Conservation (phyloP, 2,329 filamentous ascomycete species). For the Claviceps sp. region DNA sequence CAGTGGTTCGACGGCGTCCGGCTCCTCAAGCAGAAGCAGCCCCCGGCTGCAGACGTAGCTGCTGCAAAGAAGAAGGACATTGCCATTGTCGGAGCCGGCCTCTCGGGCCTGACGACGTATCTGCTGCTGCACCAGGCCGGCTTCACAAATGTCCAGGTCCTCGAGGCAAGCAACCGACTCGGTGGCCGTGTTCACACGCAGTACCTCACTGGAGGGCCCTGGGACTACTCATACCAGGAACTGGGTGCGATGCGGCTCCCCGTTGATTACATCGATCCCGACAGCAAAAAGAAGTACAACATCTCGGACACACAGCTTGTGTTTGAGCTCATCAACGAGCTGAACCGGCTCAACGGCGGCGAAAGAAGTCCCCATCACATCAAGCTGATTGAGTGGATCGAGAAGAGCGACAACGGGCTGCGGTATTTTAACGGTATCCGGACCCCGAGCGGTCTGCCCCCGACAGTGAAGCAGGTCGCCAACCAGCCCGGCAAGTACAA, state of each 20-base stretch:
- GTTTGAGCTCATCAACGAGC: slow-evolving; percentile 45
- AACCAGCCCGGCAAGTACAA: slow-evolving; percentile 24
- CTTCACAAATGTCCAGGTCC: slow-evolving; percentile 45
- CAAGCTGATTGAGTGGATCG: slow-evolving; percentile 51
- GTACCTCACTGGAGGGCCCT: slow-evolving; percentile 44
- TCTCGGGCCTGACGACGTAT: slow-evolving; percentile 49
- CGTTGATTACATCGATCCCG: slow-evolving; percentile 32
- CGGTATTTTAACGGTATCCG: slow-evolving; percentile 32
- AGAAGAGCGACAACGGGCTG: slow-evolving; percentile 40
- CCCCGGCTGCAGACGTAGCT: slow-evolving; percentile 20
- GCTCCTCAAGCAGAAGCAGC: slow-evolving; percentile 40
- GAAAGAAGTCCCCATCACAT: slow-evolving; percentile 29
- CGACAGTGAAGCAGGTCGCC: slow-evolving; percentile 33
- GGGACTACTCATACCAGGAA: slow-evolving; percentile 55
- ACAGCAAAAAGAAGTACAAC: slow-evolving; percentile 37
- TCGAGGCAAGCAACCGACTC: slow-evolving; percentile 46
- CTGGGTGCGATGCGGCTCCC: slow-evolving; percentile 55
- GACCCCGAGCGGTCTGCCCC: slow-evolving; percentile 37
- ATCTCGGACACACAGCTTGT: slow-evolving; percentile 52
- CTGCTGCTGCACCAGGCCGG: slow-evolving; percentile 34
- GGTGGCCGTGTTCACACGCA: slow-evolving; percentile 51
- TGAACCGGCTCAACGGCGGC: slow-evolving; percentile 47
- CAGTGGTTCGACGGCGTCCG: slow-evolving; percentile 55
- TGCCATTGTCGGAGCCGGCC: slow-evolving; percentile 52
- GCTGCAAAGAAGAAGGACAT: slow-evolving; percentile 31